These are phyloP conservation scores for Forsythia viridissima DNA, from an alignment of 257 asterid species.

Conservation along the genomic window DNA sequence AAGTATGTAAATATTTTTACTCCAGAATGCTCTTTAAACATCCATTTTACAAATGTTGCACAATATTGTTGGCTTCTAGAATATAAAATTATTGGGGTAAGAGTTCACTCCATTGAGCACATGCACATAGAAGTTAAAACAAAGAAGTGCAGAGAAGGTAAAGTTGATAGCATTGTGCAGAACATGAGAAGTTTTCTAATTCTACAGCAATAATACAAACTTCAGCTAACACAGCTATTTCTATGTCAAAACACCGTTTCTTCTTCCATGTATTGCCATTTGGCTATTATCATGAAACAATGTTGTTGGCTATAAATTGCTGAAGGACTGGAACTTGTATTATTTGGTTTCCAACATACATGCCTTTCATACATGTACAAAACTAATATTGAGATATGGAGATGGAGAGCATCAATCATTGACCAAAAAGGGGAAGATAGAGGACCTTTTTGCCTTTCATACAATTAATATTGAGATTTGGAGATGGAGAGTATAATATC, in stretches of 20 bases:
- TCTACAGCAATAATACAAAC: neutral
- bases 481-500: neutral
- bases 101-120: slow-evolving; percentile 11
- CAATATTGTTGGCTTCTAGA: slow-evolving; percentile 10
- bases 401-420: neutral
- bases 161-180: neutral
- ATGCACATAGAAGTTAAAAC: neutral
- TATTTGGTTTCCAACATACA: neutral
- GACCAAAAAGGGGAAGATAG: neutral
- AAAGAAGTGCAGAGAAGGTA: neutral
- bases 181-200: neutral
- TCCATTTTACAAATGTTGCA: slow-evolving; percentile 2
- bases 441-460: too few species aligned
- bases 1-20: slow-evolving; percentile 54
- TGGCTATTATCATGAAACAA: neutral
- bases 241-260: neutral
- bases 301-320: neutral
- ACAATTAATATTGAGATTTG: neutral
- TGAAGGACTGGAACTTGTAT: neutral
- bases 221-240: neutral
- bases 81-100: neutral
- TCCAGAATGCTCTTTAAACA: slow-evolving; percentile 19
- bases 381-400: neutral
- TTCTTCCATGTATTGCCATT: neutral
- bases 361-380: neutral